Conservation (phyloP, 2,329 filamentous ascomycete species). For the Dactylellina drechsleri region DNA sequence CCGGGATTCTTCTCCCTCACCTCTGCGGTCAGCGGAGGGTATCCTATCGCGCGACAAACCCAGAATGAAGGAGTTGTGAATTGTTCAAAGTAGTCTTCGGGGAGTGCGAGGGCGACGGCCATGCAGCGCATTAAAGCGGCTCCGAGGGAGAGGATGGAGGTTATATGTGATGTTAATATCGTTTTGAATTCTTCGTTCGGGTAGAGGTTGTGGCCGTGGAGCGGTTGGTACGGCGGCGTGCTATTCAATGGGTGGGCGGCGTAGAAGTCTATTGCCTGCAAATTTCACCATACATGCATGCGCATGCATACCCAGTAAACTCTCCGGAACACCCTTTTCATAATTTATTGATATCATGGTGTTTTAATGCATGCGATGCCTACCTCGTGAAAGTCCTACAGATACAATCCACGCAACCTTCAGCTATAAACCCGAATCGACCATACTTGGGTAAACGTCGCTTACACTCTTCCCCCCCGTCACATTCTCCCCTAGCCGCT, state of each 20-base stretch:
- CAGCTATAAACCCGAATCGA: background rate
- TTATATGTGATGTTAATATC: slow-evolving; percentile 58
- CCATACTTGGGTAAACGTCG: background rate
- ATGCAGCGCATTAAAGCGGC: slow-evolving; percentile 58
- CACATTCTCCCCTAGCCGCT: slow-evolving; percentile 58
- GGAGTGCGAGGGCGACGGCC: slow-evolving; percentile 57
- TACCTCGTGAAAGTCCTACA: slow-evolving; percentile 60
- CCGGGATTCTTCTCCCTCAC: slow-evolving; percentile 50
- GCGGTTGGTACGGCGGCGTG: slow-evolving; percentile 58
- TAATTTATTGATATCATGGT: background rate
- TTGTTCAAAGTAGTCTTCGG: slow-evolving; percentile 57
- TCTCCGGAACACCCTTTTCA: background rate
- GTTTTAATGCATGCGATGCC: background rate
- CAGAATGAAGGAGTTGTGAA: slow-evolving; percentile 58
- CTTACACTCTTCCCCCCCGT: slow-evolving; percentile 57
- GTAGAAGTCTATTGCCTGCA: slow-evolving; percentile 59
- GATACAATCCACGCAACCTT: background rate
- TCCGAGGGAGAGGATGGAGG: slow-evolving; percentile 54
- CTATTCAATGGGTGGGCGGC: slow-evolving; percentile 52
- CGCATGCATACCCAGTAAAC: too few species aligned
- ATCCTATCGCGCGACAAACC: slow-evolving; percentile 58
- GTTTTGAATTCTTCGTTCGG: slow-evolving; percentile 60
- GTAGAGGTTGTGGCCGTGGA: slow-evolving; percentile 64
- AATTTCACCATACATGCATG: background rate
- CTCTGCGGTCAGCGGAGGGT: slow-evolving; percentile 51